Base-by-base conservation (phyloP, 2,329 filamentous ascomycete species). In the Apiospora koreana region DNA sequence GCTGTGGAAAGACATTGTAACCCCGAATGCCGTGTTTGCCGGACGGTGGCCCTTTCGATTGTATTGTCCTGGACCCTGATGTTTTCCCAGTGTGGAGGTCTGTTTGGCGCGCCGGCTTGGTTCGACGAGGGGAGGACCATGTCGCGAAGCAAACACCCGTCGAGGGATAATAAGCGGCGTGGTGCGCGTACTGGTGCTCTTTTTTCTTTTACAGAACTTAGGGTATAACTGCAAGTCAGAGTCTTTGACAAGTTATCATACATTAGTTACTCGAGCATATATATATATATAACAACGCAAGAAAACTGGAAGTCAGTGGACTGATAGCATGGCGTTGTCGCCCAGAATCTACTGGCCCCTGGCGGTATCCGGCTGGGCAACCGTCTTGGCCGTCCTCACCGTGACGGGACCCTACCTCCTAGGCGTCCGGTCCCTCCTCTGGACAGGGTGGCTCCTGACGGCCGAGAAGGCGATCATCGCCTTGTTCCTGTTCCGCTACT, bases 401-500 rank as follows among this genome's bases (percentile, higher is more conserved):
- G 3, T 38, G 31, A n/a, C 31, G 1, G 35, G 31, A 4, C 54
- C 31, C 21, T 62, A 62, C 31, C 18, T 38, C 31, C 5, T 35
- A 4, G 31, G 50, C 28, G 31, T 14, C 31, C 21, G 9, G 1
- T 38, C 8, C 16, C 21, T 31, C 2, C 16, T 16, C 3, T 48
- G 10, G 1, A 3, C 14, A 1, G 50, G 25, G 2, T 54, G 50
- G 50, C 25, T 64, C 42, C 43, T 65, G 38, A 65, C 67, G 28
- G 23, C 58, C 7, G 21, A n/a, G 3, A 41, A 18, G 28, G 70
- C 68, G 18, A 68, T 69, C 14, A 1, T 46, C 9, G 68, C 48
- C 7, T 78, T 85, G 1, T 83, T 85, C 69, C 2, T 77, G 25
- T 84, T 84, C 74, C 79, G 86, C 0, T 89, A 88, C 71, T 69